Base-by-base conservation (phyloP, 148 eudicot genomes). In the Dianthus caryophyllus region DNA sequence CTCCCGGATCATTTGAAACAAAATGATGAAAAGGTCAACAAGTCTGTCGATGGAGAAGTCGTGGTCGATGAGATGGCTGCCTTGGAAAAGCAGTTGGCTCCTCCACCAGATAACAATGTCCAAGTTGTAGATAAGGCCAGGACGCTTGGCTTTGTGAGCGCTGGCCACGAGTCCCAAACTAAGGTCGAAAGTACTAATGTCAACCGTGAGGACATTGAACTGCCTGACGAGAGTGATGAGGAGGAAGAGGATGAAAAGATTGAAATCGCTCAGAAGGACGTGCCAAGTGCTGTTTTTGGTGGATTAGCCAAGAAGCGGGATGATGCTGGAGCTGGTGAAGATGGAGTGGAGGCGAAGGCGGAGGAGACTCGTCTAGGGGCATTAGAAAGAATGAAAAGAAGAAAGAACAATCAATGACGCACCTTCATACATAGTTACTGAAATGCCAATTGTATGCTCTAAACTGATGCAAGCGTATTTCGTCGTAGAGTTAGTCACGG, bases 41-140 rank as follows among this genome's bases (percentile, higher is more conserved):
- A 81, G 65, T 82, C 89, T 21, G n/a, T n/a, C n/a, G 91, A 87
- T 38, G 88, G 80, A 4, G 94, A 87, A 52, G 78, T 71, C 21
- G 77, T 80, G 2, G 92, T 83, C 54, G 97, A 90, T 53, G 87
- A 88, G 52, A 94, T 94, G 99, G 97, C 90, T 33, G 97, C 90
- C 48, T 79, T 94, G 6, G 98, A 94, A 69, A 86, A 74, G 79
- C 84, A 85, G 59, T 51, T 90, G 61, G 85, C 78, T 26, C 98
- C 96, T 36, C 98, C 96, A 30, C 69, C 77, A 24, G 76, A 72
- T 10, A 68, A 78, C 27, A 61, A 64, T 47, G 47, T 33, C 44
- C 60, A 66, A 9, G 51, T 24, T 4, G 80, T 69, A 43, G 88
- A 85, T 10, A 61, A 74, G 26, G 68, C 67, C 8, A 59, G 96